Evolutionary conservation across 1,284 basidiomycete species (phyloP), one percentile per base, ranked within the genome.

Genomic region (Ustilago trichophora): DNA sequence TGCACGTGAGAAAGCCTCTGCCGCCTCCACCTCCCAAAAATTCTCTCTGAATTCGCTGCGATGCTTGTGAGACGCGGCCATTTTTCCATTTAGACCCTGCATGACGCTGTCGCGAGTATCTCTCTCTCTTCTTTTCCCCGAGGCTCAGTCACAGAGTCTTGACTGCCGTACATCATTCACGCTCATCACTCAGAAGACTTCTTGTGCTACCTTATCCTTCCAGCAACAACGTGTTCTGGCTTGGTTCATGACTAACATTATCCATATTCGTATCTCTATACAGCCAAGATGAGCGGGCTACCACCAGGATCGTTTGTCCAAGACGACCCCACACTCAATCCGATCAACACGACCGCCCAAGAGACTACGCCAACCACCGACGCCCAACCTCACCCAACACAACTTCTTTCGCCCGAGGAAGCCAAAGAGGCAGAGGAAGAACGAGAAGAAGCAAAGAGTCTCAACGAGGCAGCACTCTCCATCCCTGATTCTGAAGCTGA

Each of bases 401-500:
- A n/a, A n/a, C n/a, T n/a, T n/a, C 13, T 38, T 18, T 57, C 53
- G 1, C 24, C 49, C 13, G 19, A 53, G 26, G 32, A 56, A 33
- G 44, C 49, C 31, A 46, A 48, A 6, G 59, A 63, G 25, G 59
- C 34, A 6, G 33, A 51, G 29, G 59, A 69, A 15, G 65, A 69
- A 29, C 50, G 54, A 21, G 47, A 58, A 24, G 66, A 59, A 24
- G 66, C 66, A 7, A 26, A 56, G n/a, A 43, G 38, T 8, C 51
- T 73, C n/a, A 64, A 49, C 43, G 71, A 75, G 19, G 69, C 62
- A 8, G 71, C 73, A 3, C 57, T 75, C 6, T 58, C 67, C 40
- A 73, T 73, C 29, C 71, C 73, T 0, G 73, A 75, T 47, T 63
- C 58, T 4, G 71, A 75, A 27, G 54, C 66, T 2, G 18, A 41